Conservation (phyloP, 148 eudicot genomes). For the Hydrangea macrophylla region DNA sequence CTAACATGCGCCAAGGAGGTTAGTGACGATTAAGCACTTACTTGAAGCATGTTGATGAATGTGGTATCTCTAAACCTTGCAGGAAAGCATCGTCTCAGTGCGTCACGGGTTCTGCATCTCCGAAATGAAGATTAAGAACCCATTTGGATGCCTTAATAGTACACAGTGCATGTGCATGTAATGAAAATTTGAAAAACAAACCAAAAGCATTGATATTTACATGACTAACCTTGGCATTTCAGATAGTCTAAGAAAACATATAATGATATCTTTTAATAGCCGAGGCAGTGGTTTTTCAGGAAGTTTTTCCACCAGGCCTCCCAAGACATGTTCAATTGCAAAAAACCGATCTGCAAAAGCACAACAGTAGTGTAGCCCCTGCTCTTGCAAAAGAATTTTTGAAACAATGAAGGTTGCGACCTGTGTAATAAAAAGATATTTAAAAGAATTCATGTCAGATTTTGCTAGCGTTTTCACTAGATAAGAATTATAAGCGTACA, state of each 20-base stretch:
- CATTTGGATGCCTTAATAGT: background rate
- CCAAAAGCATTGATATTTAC: background rate
- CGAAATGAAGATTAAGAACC: background rate
- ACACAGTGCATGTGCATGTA: background rate
- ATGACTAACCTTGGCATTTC: conserved; percentile 1
- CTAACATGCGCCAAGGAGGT: background rate
- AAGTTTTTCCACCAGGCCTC: background rate
- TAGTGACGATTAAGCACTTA: conserved; percentile 7
- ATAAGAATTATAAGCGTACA: background rate
- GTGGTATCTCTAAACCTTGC: conserved; percentile 3
- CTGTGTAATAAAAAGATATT: background rate
- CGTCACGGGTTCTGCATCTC: background rate
- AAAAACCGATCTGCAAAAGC: background rate
- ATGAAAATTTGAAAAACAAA: background rate
- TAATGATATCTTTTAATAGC: conserved; percentile 5
- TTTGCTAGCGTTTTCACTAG: background rate
- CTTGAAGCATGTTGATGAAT: background rate
- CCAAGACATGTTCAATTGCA: background rate
- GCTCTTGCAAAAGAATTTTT: conserved; percentile 13
- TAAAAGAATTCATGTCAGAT: background rate
- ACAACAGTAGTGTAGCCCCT: conserved; percentile 13
- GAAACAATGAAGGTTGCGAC: conserved; percentile 6
- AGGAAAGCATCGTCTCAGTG: background rate
- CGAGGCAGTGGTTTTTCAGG: background rate
- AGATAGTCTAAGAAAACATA: conserved; percentile 1